These are phyloP conservation scores for Wickerhamiella sergipiensis DNA, from an alignment of 805 yeast species.

Conservation along the genomic window DNA sequence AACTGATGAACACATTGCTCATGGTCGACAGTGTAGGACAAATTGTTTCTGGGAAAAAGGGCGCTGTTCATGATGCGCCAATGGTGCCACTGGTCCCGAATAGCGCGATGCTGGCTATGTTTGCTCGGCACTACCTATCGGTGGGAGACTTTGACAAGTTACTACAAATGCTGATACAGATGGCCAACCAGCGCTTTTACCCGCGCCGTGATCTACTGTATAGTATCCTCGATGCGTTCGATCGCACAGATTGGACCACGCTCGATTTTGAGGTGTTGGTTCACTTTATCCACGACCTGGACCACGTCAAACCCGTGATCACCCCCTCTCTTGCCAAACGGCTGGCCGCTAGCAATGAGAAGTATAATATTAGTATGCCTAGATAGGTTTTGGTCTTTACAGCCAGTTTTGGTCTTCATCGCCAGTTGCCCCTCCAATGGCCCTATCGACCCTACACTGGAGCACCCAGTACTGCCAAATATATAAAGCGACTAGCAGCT, in stretches of 20 bases:
- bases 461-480: too few species aligned
- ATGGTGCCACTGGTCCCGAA: background rate
- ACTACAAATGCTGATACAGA: background rate
- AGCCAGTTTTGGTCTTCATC: too few species aligned
- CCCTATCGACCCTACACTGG: too few species aligned
- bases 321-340: background rate
- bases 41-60: background rate
- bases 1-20: constrained; percentile 2
- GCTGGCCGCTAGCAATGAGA: background rate
- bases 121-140: background rate
- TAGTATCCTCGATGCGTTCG: background rate
- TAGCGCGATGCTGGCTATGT: background rate
- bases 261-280: background rate
- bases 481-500: background rate
- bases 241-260: background rate
- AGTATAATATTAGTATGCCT: background rate
- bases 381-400: too few species aligned
- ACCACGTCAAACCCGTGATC: background rate
- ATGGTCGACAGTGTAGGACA: background rate
- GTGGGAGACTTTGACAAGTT: background rate
- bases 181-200: background rate
- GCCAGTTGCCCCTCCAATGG: too few species aligned
- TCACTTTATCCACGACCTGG: background rate
- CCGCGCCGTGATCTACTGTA: background rate
- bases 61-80: background rate